Percentiles rank a stretch among this genome's conserved stretches.
Evolutionary conservation across 2,329 filamentous ascomycete species (phyloP).

Genomic region (Lomentospora prolificans): DNA sequence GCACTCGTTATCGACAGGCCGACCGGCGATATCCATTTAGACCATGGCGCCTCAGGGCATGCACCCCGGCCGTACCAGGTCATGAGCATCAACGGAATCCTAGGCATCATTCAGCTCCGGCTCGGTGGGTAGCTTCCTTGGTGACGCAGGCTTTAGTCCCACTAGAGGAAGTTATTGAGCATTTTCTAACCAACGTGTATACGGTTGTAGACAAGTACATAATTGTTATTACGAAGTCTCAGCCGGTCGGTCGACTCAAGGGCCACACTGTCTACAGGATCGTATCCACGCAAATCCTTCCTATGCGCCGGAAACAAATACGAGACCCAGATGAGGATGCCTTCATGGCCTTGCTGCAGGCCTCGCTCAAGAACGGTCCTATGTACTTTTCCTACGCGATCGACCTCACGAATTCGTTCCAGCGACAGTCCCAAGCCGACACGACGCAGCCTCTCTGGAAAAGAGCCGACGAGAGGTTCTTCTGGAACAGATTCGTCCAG

Average conservation of each 20-base stretch:
- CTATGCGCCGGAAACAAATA: slow-evolving; percentile 82
- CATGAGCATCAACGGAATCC: slow-evolving; percentile 87
- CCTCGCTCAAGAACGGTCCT: slow-evolving; percentile 69
- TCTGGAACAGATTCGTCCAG: slow-evolving; percentile 94
- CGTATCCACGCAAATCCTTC: slow-evolving; percentile 81
- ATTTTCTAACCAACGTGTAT: neutral
- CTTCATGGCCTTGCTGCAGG: slow-evolving; percentile 74
- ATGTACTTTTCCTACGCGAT: slow-evolving; percentile 99
- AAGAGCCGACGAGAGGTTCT: slow-evolving; percentile 92
- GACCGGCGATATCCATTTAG: slow-evolving; percentile 79
- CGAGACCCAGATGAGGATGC: slow-evolving; percentile 91
- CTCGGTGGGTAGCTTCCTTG: slow-evolving; percentile 52
- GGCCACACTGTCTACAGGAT: slow-evolving; percentile 97
- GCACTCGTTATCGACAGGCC: slow-evolving; percentile 85
- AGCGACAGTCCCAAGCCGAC: slow-evolving; percentile 77
- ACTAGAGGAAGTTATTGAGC: too few relatives aligned
- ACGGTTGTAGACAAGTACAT: slow-evolving; percentile 77
- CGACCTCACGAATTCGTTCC: slow-evolving; percentile 94
- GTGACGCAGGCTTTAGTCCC: too few relatives aligned
- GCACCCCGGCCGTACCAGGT: slow-evolving; percentile 64
- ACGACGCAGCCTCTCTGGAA: slow-evolving; percentile 71
- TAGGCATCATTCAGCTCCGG: slow-evolving; percentile 87
- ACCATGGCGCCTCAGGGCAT: slow-evolving; percentile 65
- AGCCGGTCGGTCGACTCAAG: slow-evolving; percentile 81
- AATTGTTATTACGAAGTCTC: slow-evolving; percentile 89